These are phyloP conservation scores for Hypoxylon sp. DNA, from an alignment of 2,329 filamentous ascomycete species.

Conservation along the genomic window DNA sequence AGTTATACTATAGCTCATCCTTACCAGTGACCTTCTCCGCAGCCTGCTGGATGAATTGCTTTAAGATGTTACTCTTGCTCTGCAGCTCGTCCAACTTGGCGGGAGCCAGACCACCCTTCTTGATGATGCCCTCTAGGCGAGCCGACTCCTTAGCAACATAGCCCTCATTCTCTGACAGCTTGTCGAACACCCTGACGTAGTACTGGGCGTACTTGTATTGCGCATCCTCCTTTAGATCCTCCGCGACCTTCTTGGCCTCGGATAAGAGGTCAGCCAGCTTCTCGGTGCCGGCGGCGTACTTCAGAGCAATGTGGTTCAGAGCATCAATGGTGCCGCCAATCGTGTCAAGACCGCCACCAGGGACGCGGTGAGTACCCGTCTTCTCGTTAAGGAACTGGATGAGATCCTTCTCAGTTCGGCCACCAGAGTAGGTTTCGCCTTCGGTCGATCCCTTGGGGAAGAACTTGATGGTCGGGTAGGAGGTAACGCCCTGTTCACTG, in stretches of 20 bases:
- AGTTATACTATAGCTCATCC: conserved; percentile 75
- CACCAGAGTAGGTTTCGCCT: conserved; percentile 79
- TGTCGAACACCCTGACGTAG: conserved; percentile 92
- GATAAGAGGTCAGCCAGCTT: conserved; percentile 74
- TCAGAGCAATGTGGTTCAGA: conserved; percentile 82
- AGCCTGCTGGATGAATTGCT: conserved; percentile 76
- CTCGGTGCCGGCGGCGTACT: conserved; percentile 75
- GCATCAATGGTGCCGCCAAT: conserved; percentile 85
- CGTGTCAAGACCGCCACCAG: conserved; percentile 84
- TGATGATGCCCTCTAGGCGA: conserved; percentile 82
- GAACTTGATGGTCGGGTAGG: conserved; percentile 98
- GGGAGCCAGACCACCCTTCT: conserved; percentile 87
- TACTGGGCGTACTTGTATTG: conserved; percentile 89
- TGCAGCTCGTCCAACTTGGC: conserved; percentile 92
- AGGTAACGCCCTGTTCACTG: conserved; percentile 81
- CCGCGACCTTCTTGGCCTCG: conserved; percentile 80
- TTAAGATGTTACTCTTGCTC: conserved; percentile 88
- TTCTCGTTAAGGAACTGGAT: conserved; percentile 89
- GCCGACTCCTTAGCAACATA: conserved; percentile 90
- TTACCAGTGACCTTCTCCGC: conserved; percentile 69
- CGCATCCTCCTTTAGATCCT: conserved; percentile 72
- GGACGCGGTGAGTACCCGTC: conserved; percentile 85
- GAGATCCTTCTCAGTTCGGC: conserved; percentile 82
- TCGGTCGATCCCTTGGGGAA: conserved; percentile 88
- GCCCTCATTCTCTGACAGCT: conserved; percentile 81